phyloP scores from a whole-genome alignment of 345 rosid species.

The Trapa bicornis region DNA sequence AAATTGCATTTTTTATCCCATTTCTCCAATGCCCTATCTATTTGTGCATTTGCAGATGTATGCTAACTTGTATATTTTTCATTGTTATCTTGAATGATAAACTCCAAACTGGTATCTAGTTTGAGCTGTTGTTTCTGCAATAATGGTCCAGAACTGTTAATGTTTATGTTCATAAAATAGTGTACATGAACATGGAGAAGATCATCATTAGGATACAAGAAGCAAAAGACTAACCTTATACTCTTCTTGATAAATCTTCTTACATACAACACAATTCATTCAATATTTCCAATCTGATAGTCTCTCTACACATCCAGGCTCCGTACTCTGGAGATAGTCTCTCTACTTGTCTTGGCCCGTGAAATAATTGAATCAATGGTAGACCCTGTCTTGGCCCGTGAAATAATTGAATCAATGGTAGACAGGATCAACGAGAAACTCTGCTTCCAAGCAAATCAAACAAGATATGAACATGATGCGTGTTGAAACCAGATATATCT shows the following conservation, averaged over 20 bases:
- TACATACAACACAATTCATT: neutral
- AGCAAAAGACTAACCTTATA: conserved; percentile 3
- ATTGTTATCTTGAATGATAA: too few relatives aligned
- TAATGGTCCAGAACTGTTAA: too few relatives aligned
- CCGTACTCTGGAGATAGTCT: conserved; percentile 22
- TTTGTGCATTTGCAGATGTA: neutral
- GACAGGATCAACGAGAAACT: conserved; percentile 77
- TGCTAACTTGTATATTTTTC: too few relatives aligned
- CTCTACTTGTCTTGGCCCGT: conserved; percentile 52
- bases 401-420: conserved; percentile 35
- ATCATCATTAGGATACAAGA: neutral
- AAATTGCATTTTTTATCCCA: neutral
- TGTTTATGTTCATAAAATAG: too few relatives aligned
- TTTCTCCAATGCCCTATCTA: neutral
- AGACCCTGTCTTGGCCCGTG: conserved; percentile 48
- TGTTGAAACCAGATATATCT: conserved; percentile 10
- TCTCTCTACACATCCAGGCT: too few relatives aligned
- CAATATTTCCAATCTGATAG: neutral
- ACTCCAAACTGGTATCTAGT: too few relatives aligned
- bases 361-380: conserved; percentile 36
- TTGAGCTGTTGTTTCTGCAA: too few relatives aligned
- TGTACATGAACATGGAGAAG: too few relatives aligned
- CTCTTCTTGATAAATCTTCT: neutral
- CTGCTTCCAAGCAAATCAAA: conserved; percentile 30
- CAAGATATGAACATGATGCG: neutral